Conservation (phyloP, 345 rosid species). For the Alliaria petiolata region DNA sequence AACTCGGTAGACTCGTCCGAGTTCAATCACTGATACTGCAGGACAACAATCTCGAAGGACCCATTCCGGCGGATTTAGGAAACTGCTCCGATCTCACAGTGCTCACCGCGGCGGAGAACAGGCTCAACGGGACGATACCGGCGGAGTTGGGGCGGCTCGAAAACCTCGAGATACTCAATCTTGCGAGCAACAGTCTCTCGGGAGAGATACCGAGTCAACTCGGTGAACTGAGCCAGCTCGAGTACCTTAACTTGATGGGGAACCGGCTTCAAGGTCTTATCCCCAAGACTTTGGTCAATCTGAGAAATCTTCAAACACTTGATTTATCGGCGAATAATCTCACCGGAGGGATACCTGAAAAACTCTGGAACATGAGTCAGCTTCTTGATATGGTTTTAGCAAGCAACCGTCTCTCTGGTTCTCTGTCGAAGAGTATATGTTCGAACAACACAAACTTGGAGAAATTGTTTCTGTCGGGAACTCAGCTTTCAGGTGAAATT, state of each 20-base stretch:
- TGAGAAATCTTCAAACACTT: conserved; percentile 53
- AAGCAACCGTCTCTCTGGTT: conserved; percentile 56
- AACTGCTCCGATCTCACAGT: conserved; percentile 64
- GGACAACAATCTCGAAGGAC: conserved; percentile 63
- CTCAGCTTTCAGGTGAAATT: conserved; percentile 61
- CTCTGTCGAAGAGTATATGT: conserved; percentile 52
- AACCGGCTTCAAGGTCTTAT: conserved; percentile 62
- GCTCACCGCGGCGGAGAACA: conserved; percentile 54
- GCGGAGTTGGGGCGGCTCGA: conserved; percentile 47
- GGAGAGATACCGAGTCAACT: conserved; percentile 69
- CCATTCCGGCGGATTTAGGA: conserved; percentile 62
- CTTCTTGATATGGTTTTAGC: conserved; percentile 58
- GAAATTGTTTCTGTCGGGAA: conserved; percentile 48
- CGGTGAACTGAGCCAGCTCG: conserved; percentile 58
- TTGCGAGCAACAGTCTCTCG: conserved; percentile 65
- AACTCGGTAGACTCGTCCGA: conserved; percentile 51
- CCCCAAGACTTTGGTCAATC: conserved; percentile 48
- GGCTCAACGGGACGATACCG: conserved; percentile 74
- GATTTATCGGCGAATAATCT: conserved; percentile 73
- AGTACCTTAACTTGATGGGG: conserved; percentile 60
- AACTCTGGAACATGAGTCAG: conserved; percentile 63
- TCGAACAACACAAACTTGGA: conserved; percentile 50
- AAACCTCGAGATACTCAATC: conserved; percentile 54
- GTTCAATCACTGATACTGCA: conserved; percentile 53
- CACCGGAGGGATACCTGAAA: conserved; percentile 65